Evolutionary conservation across 345 rosid species (phyloP).

Genomic region (Citropsis articulata): DNA sequence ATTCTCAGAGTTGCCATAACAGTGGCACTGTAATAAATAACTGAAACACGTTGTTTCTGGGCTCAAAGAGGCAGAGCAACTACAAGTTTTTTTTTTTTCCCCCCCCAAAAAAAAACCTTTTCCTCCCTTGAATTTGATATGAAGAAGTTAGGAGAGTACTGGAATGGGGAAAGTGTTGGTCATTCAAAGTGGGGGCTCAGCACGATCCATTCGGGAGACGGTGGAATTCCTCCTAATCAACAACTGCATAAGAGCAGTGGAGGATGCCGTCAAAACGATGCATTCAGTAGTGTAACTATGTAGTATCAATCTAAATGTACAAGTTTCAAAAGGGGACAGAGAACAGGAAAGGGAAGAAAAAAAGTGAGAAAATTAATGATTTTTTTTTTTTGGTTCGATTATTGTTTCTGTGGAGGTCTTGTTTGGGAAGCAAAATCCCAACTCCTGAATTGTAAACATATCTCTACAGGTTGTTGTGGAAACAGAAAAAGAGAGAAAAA

Average conservation of each 20-base stretch:
- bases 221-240: slow-evolving; percentile 35
- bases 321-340: slow-evolving; percentile 2
- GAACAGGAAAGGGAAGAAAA: not conserved
- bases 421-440: slow-evolving; percentile 33
- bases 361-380: not conserved
- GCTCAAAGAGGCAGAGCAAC: slow-evolving; percentile 72
- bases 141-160: slow-evolving; percentile 25
- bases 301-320: slow-evolving; percentile 25
- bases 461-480: slow-evolving; percentile 29
- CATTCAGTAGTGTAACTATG: slow-evolving; percentile 26
- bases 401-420: slow-evolving; percentile 33
- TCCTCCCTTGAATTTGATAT: slow-evolving; percentile 9
- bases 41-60: slow-evolving; percentile 23
- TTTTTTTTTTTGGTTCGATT: not conserved
- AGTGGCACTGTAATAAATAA: slow-evolving; percentile 32
- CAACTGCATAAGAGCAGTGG: slow-evolving; percentile 49
- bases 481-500: not conserved
- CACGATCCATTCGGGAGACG: slow-evolving; percentile 36
- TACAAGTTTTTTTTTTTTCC: slow-evolving; percentile 22
- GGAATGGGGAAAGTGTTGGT: slow-evolving; percentile 53
- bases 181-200: slow-evolving; percentile 92
- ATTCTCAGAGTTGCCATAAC: slow-evolving; percentile 10
- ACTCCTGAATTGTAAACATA: slow-evolving; percentile 43
- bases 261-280: slow-evolving; percentile 30
- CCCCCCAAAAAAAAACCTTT: not conserved